Conservation (phyloP, 2,329 filamentous ascomycete species). For the Ceratocystis smalleyi region DNA sequence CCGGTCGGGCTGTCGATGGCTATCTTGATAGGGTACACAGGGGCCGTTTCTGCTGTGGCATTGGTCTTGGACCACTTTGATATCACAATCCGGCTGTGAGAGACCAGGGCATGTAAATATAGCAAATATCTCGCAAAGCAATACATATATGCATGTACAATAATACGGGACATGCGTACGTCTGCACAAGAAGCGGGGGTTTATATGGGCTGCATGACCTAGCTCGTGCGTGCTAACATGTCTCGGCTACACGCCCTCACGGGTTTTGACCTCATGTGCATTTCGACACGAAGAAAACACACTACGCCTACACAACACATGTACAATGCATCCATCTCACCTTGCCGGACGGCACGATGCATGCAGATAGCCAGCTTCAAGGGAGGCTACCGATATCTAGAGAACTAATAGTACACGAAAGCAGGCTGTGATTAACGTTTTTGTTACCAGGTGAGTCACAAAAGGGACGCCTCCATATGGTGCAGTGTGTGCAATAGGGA, state of each 20-base stretch:
- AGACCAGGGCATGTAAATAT: slow-evolving; percentile 23
- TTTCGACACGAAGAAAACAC: neutral
- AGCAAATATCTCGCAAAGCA: neutral
- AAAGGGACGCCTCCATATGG: no score
- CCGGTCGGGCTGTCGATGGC: slow-evolving; percentile 49
- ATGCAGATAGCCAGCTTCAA: neutral
- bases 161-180: neutral
- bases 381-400: neutral
- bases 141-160: neutral
- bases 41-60: slow-evolving; percentile 50
- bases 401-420: no score
- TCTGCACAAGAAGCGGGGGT: neutral
- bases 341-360: neutral
- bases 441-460: neutral
- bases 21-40: slow-evolving; percentile 60
- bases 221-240: neutral
- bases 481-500: no score
- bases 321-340: neutral
- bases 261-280: neutral
- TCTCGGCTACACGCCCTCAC: neutral
- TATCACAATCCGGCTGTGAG: slow-evolving; percentile 50
- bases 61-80: slow-evolving; percentile 48
- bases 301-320: neutral
- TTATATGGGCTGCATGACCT: neutral
- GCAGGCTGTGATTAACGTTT: neutral